Percentiles rank a stretch among this genome's conserved stretches.
phyloP scores from a whole-genome alignment of 2,329 filamentous ascomycete species.

The Thelonectria olida region DNA sequence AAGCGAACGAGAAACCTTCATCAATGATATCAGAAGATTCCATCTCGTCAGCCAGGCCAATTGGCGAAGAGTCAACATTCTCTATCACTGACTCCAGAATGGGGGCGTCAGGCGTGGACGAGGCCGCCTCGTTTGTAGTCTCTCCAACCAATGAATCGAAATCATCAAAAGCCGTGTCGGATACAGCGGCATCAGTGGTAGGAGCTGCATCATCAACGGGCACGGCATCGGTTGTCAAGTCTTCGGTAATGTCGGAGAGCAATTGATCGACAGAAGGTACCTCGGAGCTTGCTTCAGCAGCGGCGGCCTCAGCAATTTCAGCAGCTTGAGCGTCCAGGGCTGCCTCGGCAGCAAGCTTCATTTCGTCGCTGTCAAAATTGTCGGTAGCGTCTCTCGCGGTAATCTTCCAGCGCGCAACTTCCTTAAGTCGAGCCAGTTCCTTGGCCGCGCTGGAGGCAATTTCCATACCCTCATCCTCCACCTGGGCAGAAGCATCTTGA shows the following conservation, averaged over 20 bases:
- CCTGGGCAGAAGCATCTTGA: slow-evolving; percentile 70
- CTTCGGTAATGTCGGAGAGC: slow-evolving; percentile 30
- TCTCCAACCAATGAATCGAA: slow-evolving; percentile 34
- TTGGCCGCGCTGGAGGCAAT: slow-evolving; percentile 81
- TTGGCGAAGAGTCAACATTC: background rate
- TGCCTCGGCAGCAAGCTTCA: slow-evolving; percentile 64
- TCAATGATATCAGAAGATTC: slow-evolving; percentile 23
- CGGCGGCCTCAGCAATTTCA: slow-evolving; percentile 30
- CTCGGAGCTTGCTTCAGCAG: background rate
- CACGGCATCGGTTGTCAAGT: slow-evolving; percentile 23
- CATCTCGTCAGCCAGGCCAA: background rate
- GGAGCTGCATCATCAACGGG: slow-evolving; percentile 18
- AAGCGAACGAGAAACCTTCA: slow-evolving; percentile 23
- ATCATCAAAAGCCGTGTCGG: slow-evolving; percentile 32
- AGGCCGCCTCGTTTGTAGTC: slow-evolving; percentile 19
- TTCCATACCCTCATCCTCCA: slow-evolving; percentile 83
- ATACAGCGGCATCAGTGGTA: slow-evolving; percentile 22
- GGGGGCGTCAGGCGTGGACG: slow-evolving; percentile 15
- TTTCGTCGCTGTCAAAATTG: slow-evolving; percentile 77
- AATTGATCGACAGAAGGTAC: slow-evolving; percentile 42
- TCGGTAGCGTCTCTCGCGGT: slow-evolving; percentile 76
- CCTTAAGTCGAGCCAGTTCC: slow-evolving; percentile 82
- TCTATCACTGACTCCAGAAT: slow-evolving; percentile 18
- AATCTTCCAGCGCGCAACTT: slow-evolving; percentile 87
- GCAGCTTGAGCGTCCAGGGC: slow-evolving; percentile 36